Evolutionary conservation across 1,284 basidiomycete species (phyloP).

Genomic region (Ceratobasidium sp.): DNA sequence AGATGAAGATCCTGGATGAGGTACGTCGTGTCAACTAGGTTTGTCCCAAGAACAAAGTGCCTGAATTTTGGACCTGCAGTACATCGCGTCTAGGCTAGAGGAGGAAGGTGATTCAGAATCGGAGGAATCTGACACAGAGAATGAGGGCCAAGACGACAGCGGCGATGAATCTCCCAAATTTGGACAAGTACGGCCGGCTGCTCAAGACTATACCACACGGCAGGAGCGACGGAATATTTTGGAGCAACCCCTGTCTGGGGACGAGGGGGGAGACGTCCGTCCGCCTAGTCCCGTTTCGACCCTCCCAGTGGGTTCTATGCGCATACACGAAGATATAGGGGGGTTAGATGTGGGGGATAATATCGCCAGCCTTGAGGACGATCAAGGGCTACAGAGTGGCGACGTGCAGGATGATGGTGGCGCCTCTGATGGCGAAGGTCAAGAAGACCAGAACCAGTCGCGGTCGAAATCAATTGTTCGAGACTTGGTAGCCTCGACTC

Average conservation of each 20-base stretch:
- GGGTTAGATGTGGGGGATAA: background rate
- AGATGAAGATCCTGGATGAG: constrained; percentile 85
- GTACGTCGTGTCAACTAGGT: constrained; percentile 61
- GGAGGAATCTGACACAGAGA: constrained; percentile 49
- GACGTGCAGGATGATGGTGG: background rate
- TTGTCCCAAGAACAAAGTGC: constrained; percentile 47
- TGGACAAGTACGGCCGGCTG: constrained; percentile 33
- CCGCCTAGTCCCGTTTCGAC: constrained; percentile 5
- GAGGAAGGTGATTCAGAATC: constrained; percentile 16
- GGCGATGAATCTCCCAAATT: constrained; percentile 52
- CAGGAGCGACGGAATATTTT: constrained; percentile 22
- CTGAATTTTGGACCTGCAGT: constrained; percentile 60
- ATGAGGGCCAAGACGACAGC: constrained; percentile 62
- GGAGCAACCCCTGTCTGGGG: constrained; percentile 13
- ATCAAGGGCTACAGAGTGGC: background rate
- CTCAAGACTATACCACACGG: constrained; percentile 20
- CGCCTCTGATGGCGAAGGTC: constrained; percentile 6
- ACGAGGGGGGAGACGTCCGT: background rate
- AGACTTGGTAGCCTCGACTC: constrained; percentile 67
- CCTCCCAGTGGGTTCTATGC: constrained; percentile 1
- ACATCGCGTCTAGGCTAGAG: constrained; percentile 67
- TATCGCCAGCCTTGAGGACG: background rate
- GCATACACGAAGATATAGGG: constrained; percentile 1
- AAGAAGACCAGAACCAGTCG: constrained; percentile 8
- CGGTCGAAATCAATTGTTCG: constrained; percentile 32